Evolutionary conservation across 208 protist genomes (phyloP).

Genomic region (Eutreptiella sp.): DNA sequence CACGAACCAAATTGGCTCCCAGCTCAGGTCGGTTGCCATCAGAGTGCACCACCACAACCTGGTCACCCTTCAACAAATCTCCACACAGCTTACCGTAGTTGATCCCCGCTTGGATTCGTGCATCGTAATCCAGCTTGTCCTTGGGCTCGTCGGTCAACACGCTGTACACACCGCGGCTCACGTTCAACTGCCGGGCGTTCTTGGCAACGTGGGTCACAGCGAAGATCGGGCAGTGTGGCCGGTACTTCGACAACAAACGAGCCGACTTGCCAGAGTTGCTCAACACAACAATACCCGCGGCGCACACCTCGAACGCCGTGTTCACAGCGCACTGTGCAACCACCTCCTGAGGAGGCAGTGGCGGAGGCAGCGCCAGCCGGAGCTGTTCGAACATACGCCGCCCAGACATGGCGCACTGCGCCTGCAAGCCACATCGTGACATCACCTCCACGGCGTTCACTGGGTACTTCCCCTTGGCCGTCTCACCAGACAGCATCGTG

Average conservation of each 20-base stretch:
- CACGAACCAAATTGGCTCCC: too few species aligned
- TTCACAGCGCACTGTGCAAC: constrained; percentile 87
- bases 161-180: constrained; percentile 63
- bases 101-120: constrained; percentile 56
- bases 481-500: constrained; percentile 98
- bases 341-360: constrained; percentile 71
- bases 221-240: constrained; percentile 85
- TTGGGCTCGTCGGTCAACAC: constrained; percentile 65
- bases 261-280: constrained; percentile 84
- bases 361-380: constrained; percentile 43
- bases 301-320: constrained; percentile 79
- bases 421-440: constrained; percentile 78
- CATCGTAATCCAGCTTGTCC: constrained; percentile 60
- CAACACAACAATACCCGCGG: constrained; percentile 77
- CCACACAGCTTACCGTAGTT: constrained; percentile 51
- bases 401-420: constrained; percentile 64
- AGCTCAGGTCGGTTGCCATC: too few species aligned
- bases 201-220: constrained; percentile 72
- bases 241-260: constrained; percentile 90
- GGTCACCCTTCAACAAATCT: constrained; percentile 52
- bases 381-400: constrained; percentile 68
- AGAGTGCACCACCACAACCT: constrained; percentile 63
- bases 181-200: constrained; percentile 72
- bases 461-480: constrained; percentile 93
- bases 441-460: constrained; percentile 90